Conservation (phyloP, 1,139 yeast genomes). For the Saccharomyces hybrid region DNA sequence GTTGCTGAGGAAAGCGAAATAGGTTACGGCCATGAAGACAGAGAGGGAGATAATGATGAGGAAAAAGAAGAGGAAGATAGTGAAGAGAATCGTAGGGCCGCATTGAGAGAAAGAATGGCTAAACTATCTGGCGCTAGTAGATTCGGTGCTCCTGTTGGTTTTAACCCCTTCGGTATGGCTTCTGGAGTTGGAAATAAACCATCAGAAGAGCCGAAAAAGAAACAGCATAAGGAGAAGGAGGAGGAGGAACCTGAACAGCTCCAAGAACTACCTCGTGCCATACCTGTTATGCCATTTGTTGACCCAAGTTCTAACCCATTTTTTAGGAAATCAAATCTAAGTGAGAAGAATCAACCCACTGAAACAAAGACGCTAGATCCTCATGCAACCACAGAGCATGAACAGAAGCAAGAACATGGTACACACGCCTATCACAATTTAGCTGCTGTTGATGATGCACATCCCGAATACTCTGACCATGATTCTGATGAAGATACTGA, state of each 20-base stretch:
- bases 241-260: conserved; percentile 21
- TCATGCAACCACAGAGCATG: conserved; percentile 6
- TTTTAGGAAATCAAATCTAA: conserved; percentile 4
- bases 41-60: conserved; percentile 29
- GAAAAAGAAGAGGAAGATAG: conserved; percentile 51
- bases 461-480: not conserved
- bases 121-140: conserved; percentile 87
- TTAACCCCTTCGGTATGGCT: conserved; percentile 46
- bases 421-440: not conserved
- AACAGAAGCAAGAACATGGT: not conserved
- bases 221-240: conserved; percentile 21
- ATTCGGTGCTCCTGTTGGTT: conserved; percentile 63
- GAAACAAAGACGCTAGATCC: conserved; percentile 11
- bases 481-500: not conserved
- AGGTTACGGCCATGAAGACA: conserved; percentile 3
- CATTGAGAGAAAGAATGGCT: conserved; percentile 90
- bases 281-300: conserved; percentile 49
- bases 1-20: conserved; percentile 16
- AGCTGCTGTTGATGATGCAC: not conserved
- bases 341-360: not conserved
- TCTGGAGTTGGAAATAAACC: conserved; percentile 12
- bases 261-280: conserved; percentile 32
- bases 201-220: not conserved
- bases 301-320: conserved; percentile 25
- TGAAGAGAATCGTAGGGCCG: conserved; percentile 73